These are phyloP conservation scores for Xylariaceae sp. DNA, from an alignment of 2,329 filamentous ascomycete species.

Conservation along the genomic window DNA sequence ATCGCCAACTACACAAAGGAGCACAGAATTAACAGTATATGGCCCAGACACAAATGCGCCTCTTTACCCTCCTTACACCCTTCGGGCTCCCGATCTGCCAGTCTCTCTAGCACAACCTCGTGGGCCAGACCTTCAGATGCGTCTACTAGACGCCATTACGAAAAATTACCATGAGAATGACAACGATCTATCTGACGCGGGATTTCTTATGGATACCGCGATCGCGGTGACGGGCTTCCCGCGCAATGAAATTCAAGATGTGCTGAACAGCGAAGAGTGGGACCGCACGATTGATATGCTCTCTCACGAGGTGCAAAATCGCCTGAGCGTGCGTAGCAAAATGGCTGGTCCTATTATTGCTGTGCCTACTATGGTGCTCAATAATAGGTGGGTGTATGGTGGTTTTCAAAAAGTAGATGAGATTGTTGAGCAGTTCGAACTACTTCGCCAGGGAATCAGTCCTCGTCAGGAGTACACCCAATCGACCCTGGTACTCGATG, in stretches of 20 bases:
- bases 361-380: slow-evolving; percentile 77
- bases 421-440: slow-evolving; percentile 72
- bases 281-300: slow-evolving; percentile 40
- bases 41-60: slow-evolving; percentile 5
- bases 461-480: slow-evolving; percentile 24
- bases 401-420: slow-evolving; percentile 73
- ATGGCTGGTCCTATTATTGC: slow-evolving; percentile 59
- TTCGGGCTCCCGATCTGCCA: slow-evolving; percentile 22
- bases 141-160: slow-evolving; percentile 52
- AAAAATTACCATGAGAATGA: slow-evolving; percentile 51
- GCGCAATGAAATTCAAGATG: slow-evolving; percentile 19
- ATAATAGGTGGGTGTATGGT: slow-evolving; percentile 70
- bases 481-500: slow-evolving; percentile 27
- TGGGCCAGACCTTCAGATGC: slow-evolving; percentile 46
- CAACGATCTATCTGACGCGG: slow-evolving; percentile 48
- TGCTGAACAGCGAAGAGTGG: slow-evolving; percentile 44
- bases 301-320: slow-evolving; percentile 33
- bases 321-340: slow-evolving; percentile 24
- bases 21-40: slow-evolving; percentile 29
- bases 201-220: slow-evolving; percentile 22
- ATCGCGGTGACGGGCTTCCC: slow-evolving; percentile 27
- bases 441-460: slow-evolving; percentile 47
- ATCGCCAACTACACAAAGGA: slow-evolving; percentile 34
- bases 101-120: slow-evolving; percentile 25
- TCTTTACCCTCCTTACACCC: slow-evolving; percentile 20